A percentile compares a stretch with the other conserved stretches of the same genome.
Evolutionary conservation across 352 stramenopile genomes (phyloP).

Genomic region (Phytophthora megakarya): DNA sequence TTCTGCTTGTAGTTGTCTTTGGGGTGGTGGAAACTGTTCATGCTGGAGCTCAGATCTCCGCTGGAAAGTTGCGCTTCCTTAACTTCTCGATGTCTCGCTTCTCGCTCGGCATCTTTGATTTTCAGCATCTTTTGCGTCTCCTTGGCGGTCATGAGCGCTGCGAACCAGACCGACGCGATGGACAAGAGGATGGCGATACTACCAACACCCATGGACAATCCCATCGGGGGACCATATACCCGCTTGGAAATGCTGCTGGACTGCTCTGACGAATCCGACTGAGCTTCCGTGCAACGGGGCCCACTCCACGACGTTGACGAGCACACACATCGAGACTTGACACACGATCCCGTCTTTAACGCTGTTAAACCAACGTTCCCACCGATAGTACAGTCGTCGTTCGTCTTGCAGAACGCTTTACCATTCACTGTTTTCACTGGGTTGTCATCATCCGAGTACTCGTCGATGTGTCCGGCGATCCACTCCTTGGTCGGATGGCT

Average conservation of each 20-base stretch:
- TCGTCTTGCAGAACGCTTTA: slow-evolving; percentile 49
- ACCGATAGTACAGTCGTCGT: slow-evolving; percentile 68
- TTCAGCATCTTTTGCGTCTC: slow-evolving; percentile 25
- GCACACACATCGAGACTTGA: slow-evolving; percentile 60
- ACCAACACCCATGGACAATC: slow-evolving; percentile 38
- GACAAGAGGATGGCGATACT: slow-evolving; percentile 41
- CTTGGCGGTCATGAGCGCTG: slow-evolving; percentile 28
- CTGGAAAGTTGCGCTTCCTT: slow-evolving; percentile 20
- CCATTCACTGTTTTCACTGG: slow-evolving; percentile 47
- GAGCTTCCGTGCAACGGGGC: slow-evolving; percentile 46
- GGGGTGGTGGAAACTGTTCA: slow-evolving; percentile 18
- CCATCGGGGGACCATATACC: slow-evolving; percentile 50
- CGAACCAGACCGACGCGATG: slow-evolving; percentile 37
- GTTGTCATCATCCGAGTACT: slow-evolving; percentile 69
- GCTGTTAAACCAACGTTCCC: slow-evolving; percentile 10
- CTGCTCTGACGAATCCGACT: slow-evolving; percentile 38
- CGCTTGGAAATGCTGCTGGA: slow-evolving; percentile 34
- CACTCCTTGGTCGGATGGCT: slow-evolving; percentile 66
- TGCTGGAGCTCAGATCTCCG: slow-evolving; percentile 7
- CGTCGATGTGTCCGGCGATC: slow-evolving; percentile 66
- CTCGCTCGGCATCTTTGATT: slow-evolving; percentile 11
- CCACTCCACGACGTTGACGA: slow-evolving; percentile 55
- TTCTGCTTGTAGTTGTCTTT: slow-evolving; percentile 62
- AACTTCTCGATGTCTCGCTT: slow-evolving; percentile 25
- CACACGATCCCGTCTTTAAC: slow-evolving; percentile 56